Evolutionary conservation across 1,139 yeast species (phyloP).

Genomic region (Lizanozyma gosingica): DNA sequence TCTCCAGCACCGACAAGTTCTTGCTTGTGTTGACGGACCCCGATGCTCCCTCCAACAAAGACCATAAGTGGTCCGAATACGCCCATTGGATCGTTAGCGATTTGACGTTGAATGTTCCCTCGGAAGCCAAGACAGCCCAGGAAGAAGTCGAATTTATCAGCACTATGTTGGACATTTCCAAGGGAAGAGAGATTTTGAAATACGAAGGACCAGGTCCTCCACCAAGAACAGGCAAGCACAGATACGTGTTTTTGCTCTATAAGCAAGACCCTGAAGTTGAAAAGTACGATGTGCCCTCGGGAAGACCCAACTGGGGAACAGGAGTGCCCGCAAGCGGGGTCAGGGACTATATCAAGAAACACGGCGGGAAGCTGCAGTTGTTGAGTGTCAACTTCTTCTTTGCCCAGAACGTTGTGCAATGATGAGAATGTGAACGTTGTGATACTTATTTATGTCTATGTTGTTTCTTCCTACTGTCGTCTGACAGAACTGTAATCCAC

Average conservation of each 20-base stretch:
- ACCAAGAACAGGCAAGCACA: slow-evolving; percentile 69
- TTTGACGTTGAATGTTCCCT: slow-evolving; percentile 37
- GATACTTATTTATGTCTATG: neutral
- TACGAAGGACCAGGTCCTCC: slow-evolving; percentile 87
- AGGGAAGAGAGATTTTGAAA: slow-evolving; percentile 27
- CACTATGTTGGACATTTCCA: slow-evolving; percentile 27
- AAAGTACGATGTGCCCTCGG: slow-evolving; percentile 35
- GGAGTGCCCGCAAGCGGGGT: slow-evolving; percentile 70
- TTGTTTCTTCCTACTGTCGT: no score
- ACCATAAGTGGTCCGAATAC: slow-evolving; percentile 82
- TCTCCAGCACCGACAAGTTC: slow-evolving; percentile 45
- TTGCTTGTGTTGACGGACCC: slow-evolving; percentile 83
- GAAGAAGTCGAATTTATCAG: slow-evolving; percentile 21
- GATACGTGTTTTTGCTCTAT: slow-evolving; percentile 68
- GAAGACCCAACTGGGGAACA: slow-evolving; percentile 82
- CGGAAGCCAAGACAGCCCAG: slow-evolving; percentile 11
- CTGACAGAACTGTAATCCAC: slow-evolving; percentile 38
- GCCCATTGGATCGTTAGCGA: slow-evolving; percentile 71
- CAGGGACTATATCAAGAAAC: slow-evolving; percentile 57
- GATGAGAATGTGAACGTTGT: slow-evolving; percentile 2
- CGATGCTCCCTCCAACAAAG: slow-evolving; percentile 81
- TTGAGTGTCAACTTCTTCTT: slow-evolving; percentile 74
- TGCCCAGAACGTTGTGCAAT: slow-evolving; percentile 53
- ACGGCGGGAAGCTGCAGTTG: slow-evolving; percentile 52
- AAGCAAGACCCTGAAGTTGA: slow-evolving; percentile 45